Percentiles rank a stretch among this genome's conserved stretches.
phyloP scores from a whole-genome alignment of 345 rosid genomes.

The Salix koriyanagi region DNA sequence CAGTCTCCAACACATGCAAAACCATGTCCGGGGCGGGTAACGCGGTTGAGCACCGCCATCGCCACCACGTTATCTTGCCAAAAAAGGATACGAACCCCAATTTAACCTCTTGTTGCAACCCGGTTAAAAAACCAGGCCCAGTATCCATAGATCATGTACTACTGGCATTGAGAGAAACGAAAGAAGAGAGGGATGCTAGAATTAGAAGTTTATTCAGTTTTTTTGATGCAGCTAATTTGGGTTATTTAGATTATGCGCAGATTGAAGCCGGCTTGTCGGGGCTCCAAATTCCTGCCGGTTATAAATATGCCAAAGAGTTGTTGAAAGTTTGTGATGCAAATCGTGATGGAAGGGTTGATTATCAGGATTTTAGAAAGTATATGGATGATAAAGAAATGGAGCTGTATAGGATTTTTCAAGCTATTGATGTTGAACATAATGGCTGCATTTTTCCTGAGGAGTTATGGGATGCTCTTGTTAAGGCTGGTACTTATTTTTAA shows the following conservation, averaged over 20 bases:
- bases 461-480: conserved; percentile 76
- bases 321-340: conserved; percentile 71
- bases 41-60: conserved; percentile 24
- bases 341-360: conserved; percentile 85
- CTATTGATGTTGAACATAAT: conserved; percentile 70
- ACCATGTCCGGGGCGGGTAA: conserved; percentile 24
- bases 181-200: conserved; percentile 72
- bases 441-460: conserved; percentile 88
- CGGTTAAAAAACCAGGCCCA: conserved; percentile 45
- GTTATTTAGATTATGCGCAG: conserved; percentile 70
- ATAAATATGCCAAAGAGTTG: conserved; percentile 78
- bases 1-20: not conserved
- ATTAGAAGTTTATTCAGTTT: conserved; percentile 63
- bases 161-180: conserved; percentile 67
- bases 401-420: conserved; percentile 60
- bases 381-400: conserved; percentile 88
- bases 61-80: conserved; percentile 12
- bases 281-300: conserved; percentile 62
- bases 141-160: conserved; percentile 78
- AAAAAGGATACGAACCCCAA: conserved; percentile 37
- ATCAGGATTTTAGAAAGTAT: conserved; percentile 74
- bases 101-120: conserved; percentile 33
- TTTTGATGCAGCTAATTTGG: conserved; percentile 58
- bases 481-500: conserved; percentile 55
- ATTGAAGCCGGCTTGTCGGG: conserved; percentile 83